Evolutionary conservation across 805 yeast species (phyloP), one percentile per base, ranked within the genome.

Genomic region (Clavispora asparagi): DNA sequence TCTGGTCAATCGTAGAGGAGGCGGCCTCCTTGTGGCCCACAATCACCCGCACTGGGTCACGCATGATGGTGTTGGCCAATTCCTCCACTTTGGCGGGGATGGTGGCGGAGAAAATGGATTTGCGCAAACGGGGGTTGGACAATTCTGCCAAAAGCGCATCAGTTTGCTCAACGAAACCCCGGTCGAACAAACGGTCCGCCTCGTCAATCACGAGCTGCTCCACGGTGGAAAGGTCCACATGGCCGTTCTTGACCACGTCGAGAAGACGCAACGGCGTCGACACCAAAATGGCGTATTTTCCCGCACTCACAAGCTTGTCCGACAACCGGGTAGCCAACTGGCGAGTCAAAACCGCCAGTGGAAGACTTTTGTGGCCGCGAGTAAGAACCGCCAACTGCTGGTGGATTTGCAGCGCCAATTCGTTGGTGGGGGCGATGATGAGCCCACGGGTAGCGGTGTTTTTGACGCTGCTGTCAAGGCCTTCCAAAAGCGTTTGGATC

Each of bases 21-120:
- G 99, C 99, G 14, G 96, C 95, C 64, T 92, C 97, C 60, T 91
- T 91, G 58, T 83, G 91, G 10, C 97, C 97, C 56, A 92, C 84
- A 49, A 94, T 85, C 36, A 94, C 80, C 61, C 98, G 79, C 25
- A 92, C 74, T 8, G 95, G 91, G 50, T 87, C 87, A 19, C 74
- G 64, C 98, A 92, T 92, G 41, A 94, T 87, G 26, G 85, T 74
- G 32, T 80, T 75, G 3, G 97, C 96, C 56, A 90, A 74, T 57
- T 87, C 91, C 67, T 92, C 99, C 19, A 92, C 95, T 45, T 85
- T 82, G 1, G 97, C 86, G 1, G 98, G 96, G 48, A 94, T 85
- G 0, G 99, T 94, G 8, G 99, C 99, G 9, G 97, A 88, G 62
- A 86, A 92, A 70, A 95, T 83, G 10, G 94, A 81, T 65, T 83